phyloP scores from a whole-genome alignment of 164 flowering plant species.

The Sedum album region DNA sequence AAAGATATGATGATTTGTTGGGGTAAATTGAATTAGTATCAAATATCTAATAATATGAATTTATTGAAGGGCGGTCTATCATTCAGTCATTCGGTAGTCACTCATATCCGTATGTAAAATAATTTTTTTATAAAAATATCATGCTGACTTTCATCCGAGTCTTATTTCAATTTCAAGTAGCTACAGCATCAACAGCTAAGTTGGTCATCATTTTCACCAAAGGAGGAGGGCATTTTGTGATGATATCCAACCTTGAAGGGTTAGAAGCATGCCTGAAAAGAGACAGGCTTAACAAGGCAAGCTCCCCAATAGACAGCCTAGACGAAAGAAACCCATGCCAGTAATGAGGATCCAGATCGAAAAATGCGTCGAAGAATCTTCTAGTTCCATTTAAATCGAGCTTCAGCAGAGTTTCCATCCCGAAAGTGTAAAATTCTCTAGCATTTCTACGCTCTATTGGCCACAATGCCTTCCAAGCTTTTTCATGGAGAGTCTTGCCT shows the following conservation, averaged over 20 bases:
- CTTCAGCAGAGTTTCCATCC: conserved; percentile 71
- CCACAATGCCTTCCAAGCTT: conserved; percentile 65
- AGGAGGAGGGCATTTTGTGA: conserved; percentile 62
- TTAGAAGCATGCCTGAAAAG: conserved; percentile 52
- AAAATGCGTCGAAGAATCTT: conserved; percentile 69
- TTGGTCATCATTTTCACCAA: conserved; percentile 50
- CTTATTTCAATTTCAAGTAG: background rate
- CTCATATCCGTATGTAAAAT: too few species aligned
- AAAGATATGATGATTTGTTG: too few species aligned
- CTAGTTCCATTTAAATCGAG: conserved; percentile 59
- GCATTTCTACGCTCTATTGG: conserved; percentile 32
- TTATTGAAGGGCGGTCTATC: too few species aligned
- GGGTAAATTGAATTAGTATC: too few species aligned
- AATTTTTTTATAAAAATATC: too few species aligned
- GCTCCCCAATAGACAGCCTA: conserved; percentile 36
- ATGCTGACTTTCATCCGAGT: background rate
- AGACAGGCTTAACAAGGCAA: conserved; percentile 36
- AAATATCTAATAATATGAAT: too few species aligned
- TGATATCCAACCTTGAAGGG: conserved; percentile 45
- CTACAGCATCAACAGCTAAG: conserved; percentile 31
- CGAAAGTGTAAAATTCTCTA: conserved; percentile 58
- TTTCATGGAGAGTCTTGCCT: conserved; percentile 37
- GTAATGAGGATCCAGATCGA: conserved; percentile 49
- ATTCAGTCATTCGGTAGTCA: too few species aligned
- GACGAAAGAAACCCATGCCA: conserved; percentile 72